Base-by-base conservation (phyloP, 768 basidiomycete genomes). In the Tylopilus subfusipes region DNA sequence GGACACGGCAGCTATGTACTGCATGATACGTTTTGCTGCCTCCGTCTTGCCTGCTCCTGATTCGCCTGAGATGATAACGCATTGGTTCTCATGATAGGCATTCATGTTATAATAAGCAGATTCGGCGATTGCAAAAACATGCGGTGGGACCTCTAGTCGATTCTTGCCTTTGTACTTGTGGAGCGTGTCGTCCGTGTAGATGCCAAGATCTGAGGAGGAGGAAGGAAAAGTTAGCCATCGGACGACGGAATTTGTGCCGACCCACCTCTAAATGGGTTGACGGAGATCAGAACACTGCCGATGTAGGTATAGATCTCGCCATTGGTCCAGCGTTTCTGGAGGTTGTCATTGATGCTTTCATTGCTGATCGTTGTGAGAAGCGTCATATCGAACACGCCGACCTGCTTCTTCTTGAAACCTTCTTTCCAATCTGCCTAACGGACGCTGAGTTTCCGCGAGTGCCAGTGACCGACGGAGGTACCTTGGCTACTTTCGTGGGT, bases 41-140 rank as follows among this genome's bases (percentile, higher is more conserved):
- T 98, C 97, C 4, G 97, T 99, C 79, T 99, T 99, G 48, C 97
- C 97, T 5, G 97, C 97, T 48, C 97, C 97, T 16, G 95, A 98
- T 76, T 99, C 97, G 51, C 97, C 97, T 33, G 95, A 94, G 65
- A 99, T 98, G 74, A 99, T 99, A 51, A 99, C 96, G 70, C 96
- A 98, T 75, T 99, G 97, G 67, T 98, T 99, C 74, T 99, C 96
- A 72, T 95, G 90, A 73, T 99, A 97, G 27, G 94, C 92, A 60
- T 93, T 95, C 97, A 99, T 98, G 69, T 95, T 93, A 77, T 98
- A 98, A 77, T 98, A 98, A 11, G 94, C 86, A 50, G 88, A 82
- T 78, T 99, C 97, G 43, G 97, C 97, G 60, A 99, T 97, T 60
- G 88, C 80, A 75, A 96, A 99, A 47, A 99, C 97, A 75, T 99